Percentiles rank a stretch among this genome's conserved stretches.
Evolutionary conservation across 1,139 yeast species (phyloP).

Genomic region (Keqinozyma sinolaborantium): DNA sequence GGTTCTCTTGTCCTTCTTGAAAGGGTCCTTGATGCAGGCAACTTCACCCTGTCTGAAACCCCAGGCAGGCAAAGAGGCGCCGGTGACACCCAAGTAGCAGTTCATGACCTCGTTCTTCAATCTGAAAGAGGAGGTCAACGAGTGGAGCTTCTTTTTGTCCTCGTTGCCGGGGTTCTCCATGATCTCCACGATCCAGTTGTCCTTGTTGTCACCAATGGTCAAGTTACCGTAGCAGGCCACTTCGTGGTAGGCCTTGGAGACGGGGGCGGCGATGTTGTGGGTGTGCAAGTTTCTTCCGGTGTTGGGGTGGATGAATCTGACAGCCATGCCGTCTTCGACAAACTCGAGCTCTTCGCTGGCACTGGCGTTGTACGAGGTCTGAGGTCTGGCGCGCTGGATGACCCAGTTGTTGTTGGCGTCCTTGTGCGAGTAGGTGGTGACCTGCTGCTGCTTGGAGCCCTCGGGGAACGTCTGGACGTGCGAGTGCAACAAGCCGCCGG

Average conservation of each 20-base stretch:
- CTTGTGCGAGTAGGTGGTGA: constrained; percentile 90
- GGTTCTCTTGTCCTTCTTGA: constrained; percentile 84
- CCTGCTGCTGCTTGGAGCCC: constrained; percentile 95
- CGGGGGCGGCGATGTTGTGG: constrained; percentile 79
- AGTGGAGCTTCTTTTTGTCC: constrained; percentile 67
- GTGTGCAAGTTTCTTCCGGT: constrained; percentile 93
- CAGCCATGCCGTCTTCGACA: constrained; percentile 67
- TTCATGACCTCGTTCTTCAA: constrained; percentile 62
- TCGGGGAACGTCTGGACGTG: constrained; percentile 92
- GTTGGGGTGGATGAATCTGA: constrained; percentile 73
- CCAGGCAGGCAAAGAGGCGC: constrained; percentile 86
- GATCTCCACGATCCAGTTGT: constrained; percentile 90
- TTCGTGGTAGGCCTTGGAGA: constrained; percentile 68
- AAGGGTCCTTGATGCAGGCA: constrained; percentile 73
- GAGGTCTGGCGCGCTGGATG: constrained; percentile 69
- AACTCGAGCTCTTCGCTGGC: constrained; percentile 54
- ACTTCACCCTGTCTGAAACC: constrained; percentile 99
- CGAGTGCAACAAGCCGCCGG: constrained; percentile 92
- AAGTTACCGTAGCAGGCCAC: constrained; percentile 92
- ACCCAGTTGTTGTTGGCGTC: constrained; percentile 91
- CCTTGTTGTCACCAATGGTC: constrained; percentile 85
- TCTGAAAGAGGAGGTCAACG: constrained; percentile 84
- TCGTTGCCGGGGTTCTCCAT: constrained; percentile 75
- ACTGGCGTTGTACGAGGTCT: constrained; percentile 49
- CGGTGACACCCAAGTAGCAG: constrained; percentile 87